Evolutionary conservation across 2,329 filamentous ascomycete genomes (phyloP).

Genomic region (Trichoderma lentiforme): DNA sequence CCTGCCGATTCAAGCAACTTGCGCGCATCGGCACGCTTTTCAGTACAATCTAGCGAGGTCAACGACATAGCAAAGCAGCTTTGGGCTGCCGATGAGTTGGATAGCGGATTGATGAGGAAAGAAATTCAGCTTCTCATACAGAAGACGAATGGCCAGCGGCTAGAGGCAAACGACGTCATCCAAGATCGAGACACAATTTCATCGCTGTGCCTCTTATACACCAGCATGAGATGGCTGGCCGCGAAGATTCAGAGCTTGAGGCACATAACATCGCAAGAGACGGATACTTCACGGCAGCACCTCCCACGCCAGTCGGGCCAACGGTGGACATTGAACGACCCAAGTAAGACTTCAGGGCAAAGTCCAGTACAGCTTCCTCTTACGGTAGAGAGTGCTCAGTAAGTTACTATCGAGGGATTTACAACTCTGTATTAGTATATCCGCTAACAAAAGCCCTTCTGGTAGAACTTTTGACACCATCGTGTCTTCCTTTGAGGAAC

Average conservation of each 20-base stretch:
- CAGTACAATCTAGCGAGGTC: conserved; percentile 67
- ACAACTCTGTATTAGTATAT: background rate
- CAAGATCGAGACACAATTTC: conserved; percentile 83
- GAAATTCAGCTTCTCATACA: conserved; percentile 57
- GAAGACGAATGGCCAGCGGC: conserved; percentile 55
- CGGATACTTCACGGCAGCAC: conserved; percentile 59
- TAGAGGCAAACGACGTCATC: conserved; percentile 80
- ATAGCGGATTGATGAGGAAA: conserved; percentile 58
- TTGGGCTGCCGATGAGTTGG: conserved; percentile 52
- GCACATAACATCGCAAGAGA: conserved; percentile 72
- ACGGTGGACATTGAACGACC: conserved; percentile 77
- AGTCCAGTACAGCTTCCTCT: conserved; percentile 79
- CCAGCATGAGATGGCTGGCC: conserved; percentile 96
- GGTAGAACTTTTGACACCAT: conserved; percentile 79
- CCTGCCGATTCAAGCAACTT: conserved; percentile 52
- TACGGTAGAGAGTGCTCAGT: conserved; percentile 78
- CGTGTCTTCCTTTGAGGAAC: conserved; percentile 74
- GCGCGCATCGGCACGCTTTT: conserved; percentile 70
- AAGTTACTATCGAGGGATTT: conserved; percentile 37
- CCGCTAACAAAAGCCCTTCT: background rate
- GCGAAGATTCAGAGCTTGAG: conserved; percentile 78
- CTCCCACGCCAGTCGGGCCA: conserved; percentile 59
- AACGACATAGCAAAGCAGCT: conserved; percentile 67
- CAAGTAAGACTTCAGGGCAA: conserved; percentile 53
- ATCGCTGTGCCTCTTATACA: conserved; percentile 84